Evolutionary conservation across 192 early-diverging fungal genomes (phyloP).

Genomic region (Podila verticillata): DNA sequence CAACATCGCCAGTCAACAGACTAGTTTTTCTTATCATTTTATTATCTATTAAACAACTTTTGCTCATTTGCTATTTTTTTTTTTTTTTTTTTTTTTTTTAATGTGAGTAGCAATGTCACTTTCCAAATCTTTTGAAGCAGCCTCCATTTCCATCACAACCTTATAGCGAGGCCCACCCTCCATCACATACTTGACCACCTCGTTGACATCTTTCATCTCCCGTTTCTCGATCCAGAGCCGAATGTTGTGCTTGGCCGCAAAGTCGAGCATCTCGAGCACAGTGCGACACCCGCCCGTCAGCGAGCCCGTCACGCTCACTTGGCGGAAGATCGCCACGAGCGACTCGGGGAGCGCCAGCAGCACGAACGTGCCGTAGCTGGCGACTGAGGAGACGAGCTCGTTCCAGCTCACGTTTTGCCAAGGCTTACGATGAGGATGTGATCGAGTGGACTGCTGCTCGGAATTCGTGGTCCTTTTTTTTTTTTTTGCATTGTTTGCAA

Average conservation of each 20-base stretch:
- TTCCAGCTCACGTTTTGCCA: slow-evolving; percentile 54
- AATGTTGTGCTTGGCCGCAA: slow-evolving; percentile 71
- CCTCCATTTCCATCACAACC: slow-evolving; percentile 77
- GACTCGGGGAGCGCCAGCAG: slow-evolving; percentile 72
- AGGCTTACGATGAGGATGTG: slow-evolving; percentile 43
- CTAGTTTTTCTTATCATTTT: too few species aligned
- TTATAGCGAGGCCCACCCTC: slow-evolving; percentile 74
- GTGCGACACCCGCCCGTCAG: slow-evolving; percentile 70
- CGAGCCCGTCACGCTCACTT: slow-evolving; percentile 69
- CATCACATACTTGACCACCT: slow-evolving; percentile 67
- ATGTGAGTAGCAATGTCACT: too few species aligned
- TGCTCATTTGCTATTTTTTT: too few species aligned
- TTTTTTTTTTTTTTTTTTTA: too few species aligned
- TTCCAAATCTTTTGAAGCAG: too few species aligned
- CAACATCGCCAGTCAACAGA: too few species aligned
- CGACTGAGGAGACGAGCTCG: slow-evolving; percentile 57
- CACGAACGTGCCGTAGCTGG: slow-evolving; percentile 67
- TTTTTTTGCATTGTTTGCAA: too few species aligned
- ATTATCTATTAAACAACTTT: too few species aligned
- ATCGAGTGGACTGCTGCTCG: slow-evolving; percentile 23
- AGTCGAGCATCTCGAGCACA: slow-evolving; percentile 71
- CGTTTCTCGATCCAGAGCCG: slow-evolving; percentile 70
- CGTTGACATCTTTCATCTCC: slow-evolving; percentile 68
- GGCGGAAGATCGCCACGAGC: slow-evolving; percentile 53
- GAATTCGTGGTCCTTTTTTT: too few species aligned